Conservation (phyloP, 2,329 filamentous ascomycete genomes). For the Kalmusia sp. region DNA sequence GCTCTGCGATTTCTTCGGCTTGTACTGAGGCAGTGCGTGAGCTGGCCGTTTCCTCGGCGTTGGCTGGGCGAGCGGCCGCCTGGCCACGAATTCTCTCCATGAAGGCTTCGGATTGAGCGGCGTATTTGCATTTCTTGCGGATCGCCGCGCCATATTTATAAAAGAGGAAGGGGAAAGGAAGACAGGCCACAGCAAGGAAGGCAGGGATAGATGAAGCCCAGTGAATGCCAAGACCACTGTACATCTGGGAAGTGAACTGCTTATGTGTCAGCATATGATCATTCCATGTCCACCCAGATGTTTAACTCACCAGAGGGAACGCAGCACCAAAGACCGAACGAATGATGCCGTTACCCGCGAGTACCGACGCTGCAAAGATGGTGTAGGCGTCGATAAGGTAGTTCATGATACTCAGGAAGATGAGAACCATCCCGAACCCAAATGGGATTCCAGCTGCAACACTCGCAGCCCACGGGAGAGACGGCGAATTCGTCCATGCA, state of each 20-base stretch:
- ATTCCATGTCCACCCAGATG: slow-evolving; percentile 62
- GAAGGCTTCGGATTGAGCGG: slow-evolving; percentile 69
- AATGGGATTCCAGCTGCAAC: slow-evolving; percentile 61
- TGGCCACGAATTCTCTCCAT: slow-evolving; percentile 56
- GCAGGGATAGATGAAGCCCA: slow-evolving; percentile 78
- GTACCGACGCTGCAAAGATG: slow-evolving; percentile 77
- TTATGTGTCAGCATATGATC: not conserved
- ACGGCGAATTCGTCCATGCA: slow-evolving; percentile 54
- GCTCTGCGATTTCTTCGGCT: slow-evolving; percentile 38
- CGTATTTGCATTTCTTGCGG: slow-evolving; percentile 72
- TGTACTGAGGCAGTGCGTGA: slow-evolving; percentile 36
- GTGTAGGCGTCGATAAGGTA: slow-evolving; percentile 61
- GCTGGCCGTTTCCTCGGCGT: slow-evolving; percentile 24
- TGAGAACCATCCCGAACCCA: slow-evolving; percentile 67
- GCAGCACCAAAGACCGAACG: slow-evolving; percentile 78
- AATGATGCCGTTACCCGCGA: slow-evolving; percentile 81
- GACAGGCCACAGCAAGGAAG: slow-evolving; percentile 74
- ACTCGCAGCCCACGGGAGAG: slow-evolving; percentile 63
- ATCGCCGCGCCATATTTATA: slow-evolving; percentile 73
- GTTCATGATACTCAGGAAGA: slow-evolving; percentile 64
- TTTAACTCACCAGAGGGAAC: slow-evolving; percentile 63
- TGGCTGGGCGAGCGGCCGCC: slow-evolving; percentile 21
- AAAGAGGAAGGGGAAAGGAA: slow-evolving; percentile 79
- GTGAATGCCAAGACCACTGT: slow-evolving; percentile 63
- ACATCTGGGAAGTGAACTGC: slow-evolving; percentile 58